phyloP scores from a whole-genome alignment of 1,139 yeast species.

The Suhomyces choctaworum region DNA sequence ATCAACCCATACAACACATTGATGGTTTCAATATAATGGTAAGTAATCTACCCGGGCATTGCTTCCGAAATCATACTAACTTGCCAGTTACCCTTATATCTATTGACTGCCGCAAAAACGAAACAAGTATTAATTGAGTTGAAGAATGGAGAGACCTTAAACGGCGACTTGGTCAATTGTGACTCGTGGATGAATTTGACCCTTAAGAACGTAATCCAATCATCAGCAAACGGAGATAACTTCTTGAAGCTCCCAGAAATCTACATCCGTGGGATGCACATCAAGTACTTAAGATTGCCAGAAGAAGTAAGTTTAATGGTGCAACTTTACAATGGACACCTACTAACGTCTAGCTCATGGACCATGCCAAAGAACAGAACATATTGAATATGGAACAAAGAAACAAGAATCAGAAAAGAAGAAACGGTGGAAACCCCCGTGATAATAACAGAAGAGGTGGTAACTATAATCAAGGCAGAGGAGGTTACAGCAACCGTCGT shows the following conservation, averaged over 20 bases:
- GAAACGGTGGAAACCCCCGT: constrained; percentile 24
- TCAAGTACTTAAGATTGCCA: constrained; percentile 49
- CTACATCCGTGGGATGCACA: constrained; percentile 82
- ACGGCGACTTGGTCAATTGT: constrained; percentile 82
- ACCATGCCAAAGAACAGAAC: constrained; percentile 73
- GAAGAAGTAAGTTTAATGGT: constrained; percentile 28
- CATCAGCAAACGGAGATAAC: constrained; percentile 65
- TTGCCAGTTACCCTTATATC: constrained; percentile 78
- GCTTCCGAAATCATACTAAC: constrained; percentile 21
- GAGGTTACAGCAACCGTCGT: constrained; percentile 16
- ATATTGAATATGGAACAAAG: constrained; percentile 55
- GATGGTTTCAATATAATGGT: constrained; percentile 13
- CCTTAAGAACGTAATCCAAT: constrained; percentile 72
- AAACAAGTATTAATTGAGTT: constrained; percentile 87
- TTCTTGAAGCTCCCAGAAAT: constrained; percentile 73
- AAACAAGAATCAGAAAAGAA: constrained; percentile 49
- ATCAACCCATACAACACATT: constrained; percentile 4
- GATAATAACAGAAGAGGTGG: constrained; percentile 12
- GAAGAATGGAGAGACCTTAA: constrained; percentile 87
- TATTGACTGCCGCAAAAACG: constrained; percentile 88
- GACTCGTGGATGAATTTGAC: constrained; percentile 97
- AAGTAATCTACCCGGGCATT: constrained; percentile 1
- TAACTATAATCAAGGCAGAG: constrained; percentile 16
- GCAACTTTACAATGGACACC: background rate
- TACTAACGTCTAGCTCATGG: constrained; percentile 60